Evolutionary conservation across 2,329 filamentous ascomycete species (phyloP).

Genomic region (Penicillium sp.): DNA sequence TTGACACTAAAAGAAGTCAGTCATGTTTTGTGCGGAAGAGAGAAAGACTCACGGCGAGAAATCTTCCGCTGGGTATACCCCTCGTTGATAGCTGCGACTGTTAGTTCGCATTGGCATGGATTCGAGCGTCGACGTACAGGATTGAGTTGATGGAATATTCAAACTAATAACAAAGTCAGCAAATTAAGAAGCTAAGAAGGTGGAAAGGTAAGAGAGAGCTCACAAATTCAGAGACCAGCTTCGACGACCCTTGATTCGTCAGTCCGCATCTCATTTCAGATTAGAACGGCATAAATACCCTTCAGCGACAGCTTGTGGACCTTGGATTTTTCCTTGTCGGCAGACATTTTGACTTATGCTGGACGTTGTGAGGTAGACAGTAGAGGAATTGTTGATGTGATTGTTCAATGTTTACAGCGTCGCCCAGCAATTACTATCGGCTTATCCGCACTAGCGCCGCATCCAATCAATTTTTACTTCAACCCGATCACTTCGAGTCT

Average conservation of each 20-base stretch:
- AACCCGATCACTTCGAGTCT: no score
- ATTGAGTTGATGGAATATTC: conserved; percentile 99
- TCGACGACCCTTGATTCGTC: conserved; percentile 59
- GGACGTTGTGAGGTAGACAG: background rate
- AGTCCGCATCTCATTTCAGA: conserved; percentile 20
- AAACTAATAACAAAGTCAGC: conserved; percentile 48
- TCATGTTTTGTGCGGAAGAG: background rate
- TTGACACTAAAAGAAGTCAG: conserved; percentile 61
- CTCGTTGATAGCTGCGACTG: conserved; percentile 69
- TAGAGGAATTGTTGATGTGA: background rate
- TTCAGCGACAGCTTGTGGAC: conserved; percentile 80
- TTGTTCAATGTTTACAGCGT: conserved; percentile 29
- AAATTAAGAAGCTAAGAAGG: background rate
- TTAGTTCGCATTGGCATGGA: conserved; percentile 11
- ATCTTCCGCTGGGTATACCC: conserved; percentile 86
- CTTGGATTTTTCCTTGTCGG: conserved; percentile 69
- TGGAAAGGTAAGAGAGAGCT: conserved; percentile 29
- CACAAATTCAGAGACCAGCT: conserved; percentile 93
- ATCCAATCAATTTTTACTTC: conserved; percentile 25
- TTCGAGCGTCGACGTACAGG: conserved; percentile 56
- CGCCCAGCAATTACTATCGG: conserved; percentile 30
- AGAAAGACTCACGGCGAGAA: conserved; percentile 70
- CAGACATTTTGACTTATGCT: conserved; percentile 32
- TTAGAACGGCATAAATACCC: conserved; percentile 26
- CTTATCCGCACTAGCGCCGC: conserved; percentile 11